Evolutionary conservation across 495 filamentous ascomycete species (phyloP).

Genomic region (Thozetella sp.): DNA sequence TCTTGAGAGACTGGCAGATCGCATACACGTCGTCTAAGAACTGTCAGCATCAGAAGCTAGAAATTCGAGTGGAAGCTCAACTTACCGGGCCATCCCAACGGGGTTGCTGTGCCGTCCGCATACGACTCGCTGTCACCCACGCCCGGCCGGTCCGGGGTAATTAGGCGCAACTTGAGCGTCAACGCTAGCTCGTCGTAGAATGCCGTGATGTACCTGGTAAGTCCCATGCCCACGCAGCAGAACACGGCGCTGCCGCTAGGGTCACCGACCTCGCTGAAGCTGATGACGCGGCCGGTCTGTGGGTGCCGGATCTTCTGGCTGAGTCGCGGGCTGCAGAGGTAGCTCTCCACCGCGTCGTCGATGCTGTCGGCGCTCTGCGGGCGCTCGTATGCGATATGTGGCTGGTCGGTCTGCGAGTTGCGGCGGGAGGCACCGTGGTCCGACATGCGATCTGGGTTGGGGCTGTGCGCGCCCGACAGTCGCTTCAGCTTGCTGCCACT

Average conservation of each 20-base stretch:
- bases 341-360: conserved; percentile 84
- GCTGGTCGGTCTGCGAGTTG: conserved; percentile 22
- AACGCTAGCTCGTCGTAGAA: conserved; percentile 97
- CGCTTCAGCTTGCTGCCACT: conserved; percentile 49
- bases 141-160: conserved; percentile 92
- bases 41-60: conserved; percentile 7
- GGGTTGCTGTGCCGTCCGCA: conserved; percentile 76
- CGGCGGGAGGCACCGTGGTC: conserved; percentile 26
- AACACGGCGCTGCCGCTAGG: conserved; percentile 90
- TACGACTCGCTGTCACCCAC: conserved; percentile 91
- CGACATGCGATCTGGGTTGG: conserved; percentile 29
- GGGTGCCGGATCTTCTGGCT: conserved; percentile 87
- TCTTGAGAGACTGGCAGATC: conserved; percentile 89
- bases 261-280: conserved; percentile 96
- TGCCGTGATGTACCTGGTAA: conserved; percentile 93
- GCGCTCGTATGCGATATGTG: conserved; percentile 53
- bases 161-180: conserved; percentile 84
- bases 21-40: conserved; percentile 85
- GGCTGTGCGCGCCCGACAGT: conserved; percentile 43
- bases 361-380: conserved; percentile 83
- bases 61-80: conserved; percentile 7
- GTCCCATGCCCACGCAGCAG: conserved; percentile 96
- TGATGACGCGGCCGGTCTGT: conserved; percentile 82
- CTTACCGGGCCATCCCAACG: conserved; percentile 92
- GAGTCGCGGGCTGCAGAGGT: conserved; percentile 78